Evolutionary conservation across 140 eudicot genomes (phyloP).

Genomic region (Anethum foeniculum): DNA sequence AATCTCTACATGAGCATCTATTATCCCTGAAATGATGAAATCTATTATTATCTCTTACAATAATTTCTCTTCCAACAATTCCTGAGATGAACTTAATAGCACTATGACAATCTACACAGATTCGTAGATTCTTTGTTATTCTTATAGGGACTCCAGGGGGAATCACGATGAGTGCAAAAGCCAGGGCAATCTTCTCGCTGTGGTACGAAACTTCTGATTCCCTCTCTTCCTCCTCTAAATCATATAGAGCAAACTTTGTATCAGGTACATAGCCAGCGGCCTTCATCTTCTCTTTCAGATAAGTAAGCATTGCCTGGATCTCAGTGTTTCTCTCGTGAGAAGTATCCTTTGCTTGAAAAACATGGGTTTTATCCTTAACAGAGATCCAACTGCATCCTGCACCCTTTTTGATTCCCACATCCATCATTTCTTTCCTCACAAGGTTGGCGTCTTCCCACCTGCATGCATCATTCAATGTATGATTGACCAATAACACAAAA

Average conservation of each 20-base stretch:
- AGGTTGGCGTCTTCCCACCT: slow-evolving; percentile 83
- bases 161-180: slow-evolving; percentile 58
- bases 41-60: slow-evolving; percentile 69
- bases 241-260: slow-evolving; percentile 52
- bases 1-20: slow-evolving; percentile 66
- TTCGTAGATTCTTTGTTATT: slow-evolving; percentile 68
- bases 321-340: slow-evolving; percentile 54
- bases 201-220: slow-evolving; percentile 79
- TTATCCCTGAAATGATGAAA: slow-evolving; percentile 54
- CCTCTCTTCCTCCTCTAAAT: slow-evolving; percentile 79
- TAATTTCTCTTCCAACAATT: slow-evolving; percentile 57
- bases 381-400: slow-evolving; percentile 78
- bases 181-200: slow-evolving; percentile 82
- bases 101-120: slow-evolving; percentile 68
- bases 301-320: slow-evolving; percentile 47
- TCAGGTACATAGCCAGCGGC: slow-evolving; percentile 61
- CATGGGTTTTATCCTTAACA: slow-evolving; percentile 46
- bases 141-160: slow-evolving; percentile 68
- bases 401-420: slow-evolving; percentile 62
- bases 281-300: slow-evolving; percentile 47
- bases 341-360: slow-evolving; percentile 71
- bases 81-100: slow-evolving; percentile 67
- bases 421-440: slow-evolving; percentile 76
- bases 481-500: neutral
- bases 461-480: slow-evolving; percentile 3